A percentile compares a stretch with the other conserved stretches of the same genome.
Evolutionary conservation across 257 asterid species (phyloP).

Genomic region (Solanum rostratum): DNA sequence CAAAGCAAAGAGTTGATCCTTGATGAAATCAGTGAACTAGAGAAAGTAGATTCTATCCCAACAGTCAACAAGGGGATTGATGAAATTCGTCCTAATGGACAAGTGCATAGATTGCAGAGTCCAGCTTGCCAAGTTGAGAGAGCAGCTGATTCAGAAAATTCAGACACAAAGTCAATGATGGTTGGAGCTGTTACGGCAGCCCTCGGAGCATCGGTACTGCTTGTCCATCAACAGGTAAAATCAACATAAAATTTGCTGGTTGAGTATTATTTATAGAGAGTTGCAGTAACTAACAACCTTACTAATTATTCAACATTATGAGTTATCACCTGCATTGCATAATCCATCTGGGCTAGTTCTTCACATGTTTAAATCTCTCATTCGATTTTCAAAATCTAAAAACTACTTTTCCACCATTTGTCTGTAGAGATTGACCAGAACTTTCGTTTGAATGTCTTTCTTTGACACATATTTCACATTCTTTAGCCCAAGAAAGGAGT

Average conservation of each 20-base stretch:
- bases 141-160: slow-evolving; percentile 19
- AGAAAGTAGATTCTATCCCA: slow-evolving; percentile 13
- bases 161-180: slow-evolving; percentile 33
- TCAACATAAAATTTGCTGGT: neutral
- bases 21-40: slow-evolving; percentile 20
- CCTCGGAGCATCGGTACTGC: slow-evolving; percentile 84
- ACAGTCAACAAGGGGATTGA: slow-evolving; percentile 15
- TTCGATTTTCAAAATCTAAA: neutral
- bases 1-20: slow-evolving; percentile 13
- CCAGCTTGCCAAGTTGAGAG: slow-evolving; percentile 17
- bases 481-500: neutral
- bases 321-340: neutral
- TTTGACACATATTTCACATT: neutral
- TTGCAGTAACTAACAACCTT: neutral
- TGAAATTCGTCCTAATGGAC: slow-evolving; percentile 7
- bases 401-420: neutral
- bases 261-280: neutral
- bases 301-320: neutral
- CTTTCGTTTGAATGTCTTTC: neutral
- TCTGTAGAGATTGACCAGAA: neutral
- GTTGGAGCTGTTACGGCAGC: slow-evolving; percentile 96
- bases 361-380: neutral
- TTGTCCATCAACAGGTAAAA: slow-evolving; percentile 58
- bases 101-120: slow-evolving; percentile 5
- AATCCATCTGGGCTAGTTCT: neutral